Evolutionary conservation across 352 stramenopile species (phyloP).

Genomic region (Pythium biforme): DNA sequence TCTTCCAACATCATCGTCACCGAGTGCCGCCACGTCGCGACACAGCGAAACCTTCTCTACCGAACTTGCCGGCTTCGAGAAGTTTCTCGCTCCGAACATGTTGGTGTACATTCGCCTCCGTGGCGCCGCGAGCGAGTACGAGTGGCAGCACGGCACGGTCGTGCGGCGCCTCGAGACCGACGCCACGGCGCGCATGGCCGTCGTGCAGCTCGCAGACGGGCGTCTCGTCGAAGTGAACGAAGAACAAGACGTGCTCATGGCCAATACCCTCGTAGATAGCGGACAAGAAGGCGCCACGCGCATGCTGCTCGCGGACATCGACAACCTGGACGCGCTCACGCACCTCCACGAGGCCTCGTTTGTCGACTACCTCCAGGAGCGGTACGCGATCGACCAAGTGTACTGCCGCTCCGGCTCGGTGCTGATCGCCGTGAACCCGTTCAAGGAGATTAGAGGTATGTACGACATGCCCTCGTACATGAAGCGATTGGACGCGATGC

Average conservation of each 20-base stretch:
- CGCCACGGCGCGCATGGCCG: slow-evolving; percentile 24
- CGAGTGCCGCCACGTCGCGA: slow-evolving; percentile 14
- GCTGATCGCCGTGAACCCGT: slow-evolving; percentile 80
- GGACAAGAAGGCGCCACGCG: slow-evolving; percentile 22
- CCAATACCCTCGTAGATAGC: slow-evolving; percentile 31
- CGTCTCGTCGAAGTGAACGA: slow-evolving; percentile 42
- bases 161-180: slow-evolving; percentile 38
- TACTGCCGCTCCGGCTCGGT: slow-evolving; percentile 74
- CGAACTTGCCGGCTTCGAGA: too few species aligned
- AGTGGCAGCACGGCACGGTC: slow-evolving; percentile 46
- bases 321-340: slow-evolving; percentile 70
- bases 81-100: slow-evolving; percentile 25
- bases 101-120: slow-evolving; percentile 61
- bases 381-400: slow-evolving; percentile 67
- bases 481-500: slow-evolving; percentile 21
- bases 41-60: neutral
- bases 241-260: slow-evolving; percentile 52
- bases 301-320: slow-evolving; percentile 47
- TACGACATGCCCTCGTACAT: slow-evolving; percentile 55
- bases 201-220: slow-evolving; percentile 47
- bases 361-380: slow-evolving; percentile 75
- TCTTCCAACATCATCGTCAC: neutral
- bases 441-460: slow-evolving; percentile 66
- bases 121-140: slow-evolving; percentile 32
- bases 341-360: slow-evolving; percentile 82